A percentile compares a stretch with the other conserved stretches of the same genome.
phyloP scores from a whole-genome alignment of 2,329 filamentous ascomycete genomes.

The Ramularia endophylla region DNA sequence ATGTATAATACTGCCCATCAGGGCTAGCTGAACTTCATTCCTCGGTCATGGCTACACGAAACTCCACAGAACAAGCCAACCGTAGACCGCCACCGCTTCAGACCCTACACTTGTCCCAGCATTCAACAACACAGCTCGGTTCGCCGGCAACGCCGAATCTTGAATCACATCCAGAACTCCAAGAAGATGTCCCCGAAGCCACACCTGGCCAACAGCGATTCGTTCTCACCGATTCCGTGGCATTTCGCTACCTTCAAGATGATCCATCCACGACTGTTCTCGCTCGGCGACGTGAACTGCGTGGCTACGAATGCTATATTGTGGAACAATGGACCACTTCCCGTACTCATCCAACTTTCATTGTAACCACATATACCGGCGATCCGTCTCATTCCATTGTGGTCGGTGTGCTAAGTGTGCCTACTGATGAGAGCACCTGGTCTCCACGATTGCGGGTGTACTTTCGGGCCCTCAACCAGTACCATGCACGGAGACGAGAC shows the following conservation, averaged over 20 bases:
- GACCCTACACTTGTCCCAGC: conserved; percentile 4
- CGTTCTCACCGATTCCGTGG: conserved; percentile 61
- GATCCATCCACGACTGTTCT: conserved; percentile 71
- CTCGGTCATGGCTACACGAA: conserved; percentile 8
- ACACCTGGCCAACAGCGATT: conserved; percentile 48
- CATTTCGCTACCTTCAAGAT: conserved; percentile 74
- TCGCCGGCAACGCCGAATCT: too few relatives aligned
- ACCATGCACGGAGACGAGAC: conserved; percentile 76
- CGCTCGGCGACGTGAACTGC: conserved; percentile 61
- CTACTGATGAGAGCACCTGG: conserved; percentile 73
- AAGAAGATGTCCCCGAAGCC: conserved; percentile 3
- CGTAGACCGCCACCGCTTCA: conserved; percentile 11
- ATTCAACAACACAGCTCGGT: neutral
- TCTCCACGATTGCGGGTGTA: conserved; percentile 73
- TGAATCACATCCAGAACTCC: conserved; percentile 4
- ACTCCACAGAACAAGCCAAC: conserved; percentile 7
- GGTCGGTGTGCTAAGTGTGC: conserved; percentile 75
- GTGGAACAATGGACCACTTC: conserved; percentile 99
- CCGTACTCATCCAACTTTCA: conserved; percentile 78
- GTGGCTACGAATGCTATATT: conserved; percentile 86
- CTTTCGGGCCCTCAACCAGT: conserved; percentile 78
- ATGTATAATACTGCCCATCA: too few relatives aligned
- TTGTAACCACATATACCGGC: conserved; percentile 90
- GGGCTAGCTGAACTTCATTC: too few relatives aligned
- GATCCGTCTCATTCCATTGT: conserved; percentile 72